Conservation (phyloP, 2,329 filamentous ascomycete genomes). For the Trichoderma afroharzianum region DNA sequence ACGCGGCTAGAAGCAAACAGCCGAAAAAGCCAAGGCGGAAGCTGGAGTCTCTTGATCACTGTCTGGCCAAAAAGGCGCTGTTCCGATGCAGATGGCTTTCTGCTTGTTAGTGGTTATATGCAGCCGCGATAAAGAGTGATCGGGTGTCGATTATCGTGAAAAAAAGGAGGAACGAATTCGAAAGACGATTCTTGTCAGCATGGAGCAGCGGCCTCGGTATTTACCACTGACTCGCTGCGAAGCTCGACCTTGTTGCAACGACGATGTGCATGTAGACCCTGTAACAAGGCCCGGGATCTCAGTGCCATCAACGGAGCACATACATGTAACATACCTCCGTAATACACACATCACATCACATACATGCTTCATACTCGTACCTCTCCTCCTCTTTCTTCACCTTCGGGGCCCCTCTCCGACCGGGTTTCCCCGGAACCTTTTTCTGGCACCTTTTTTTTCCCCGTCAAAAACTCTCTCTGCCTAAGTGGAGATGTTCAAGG, state of each 20-base stretch:
- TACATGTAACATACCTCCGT: not conserved
- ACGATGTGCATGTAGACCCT: not conserved
- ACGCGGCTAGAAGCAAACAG: not conserved
- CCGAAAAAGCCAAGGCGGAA: not conserved
- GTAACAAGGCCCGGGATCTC: not conserved
- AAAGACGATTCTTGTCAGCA: not conserved
- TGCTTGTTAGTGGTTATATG: not conserved
- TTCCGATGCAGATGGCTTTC: not conserved
- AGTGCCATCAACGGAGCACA: not conserved
- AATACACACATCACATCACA: not conserved
- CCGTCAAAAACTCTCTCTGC: not conserved
- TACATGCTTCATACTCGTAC: not conserved
- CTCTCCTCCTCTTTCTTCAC: not conserved
- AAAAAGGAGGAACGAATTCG: not conserved
- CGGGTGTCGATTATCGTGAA: not conserved
- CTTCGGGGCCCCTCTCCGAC: not conserved
- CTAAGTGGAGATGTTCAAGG: not conserved
- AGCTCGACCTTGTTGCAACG: not conserved
- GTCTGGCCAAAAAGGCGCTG: not conserved
- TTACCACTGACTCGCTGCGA: not conserved
- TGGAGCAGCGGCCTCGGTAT: not conserved
- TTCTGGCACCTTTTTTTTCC: not conserved
- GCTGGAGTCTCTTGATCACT: not conserved
- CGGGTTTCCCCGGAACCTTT: slow-evolving; percentile 5
- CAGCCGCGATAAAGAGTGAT: too few species aligned